Evolutionary conservation across 305 asterid species (phyloP).

Genomic region (Lippia alba): DNA sequence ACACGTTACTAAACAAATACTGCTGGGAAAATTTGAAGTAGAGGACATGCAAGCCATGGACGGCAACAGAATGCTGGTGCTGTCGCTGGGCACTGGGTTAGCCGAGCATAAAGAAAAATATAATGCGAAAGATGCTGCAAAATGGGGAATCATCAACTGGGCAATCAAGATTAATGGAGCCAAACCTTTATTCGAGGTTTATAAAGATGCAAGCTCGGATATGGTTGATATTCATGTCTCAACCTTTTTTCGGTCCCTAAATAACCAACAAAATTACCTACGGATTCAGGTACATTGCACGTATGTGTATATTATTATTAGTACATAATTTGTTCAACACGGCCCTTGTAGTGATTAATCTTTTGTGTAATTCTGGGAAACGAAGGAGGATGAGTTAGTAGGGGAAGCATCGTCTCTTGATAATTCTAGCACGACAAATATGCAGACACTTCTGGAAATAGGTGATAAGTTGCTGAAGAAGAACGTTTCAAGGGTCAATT

Average conservation of each 20-base stretch:
- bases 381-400: conserved; percentile 60
- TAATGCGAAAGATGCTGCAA: conserved; percentile 48
- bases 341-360: too few relatives aligned
- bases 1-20: conserved; percentile 53
- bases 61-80: conserved; percentile 55
- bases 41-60: conserved; percentile 51
- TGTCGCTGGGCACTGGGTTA: conserved; percentile 69
- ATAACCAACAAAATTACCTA: conserved; percentile 58
- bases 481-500: conserved; percentile 59
- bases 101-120: conserved; percentile 60
- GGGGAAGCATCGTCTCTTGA: conserved; percentile 70
- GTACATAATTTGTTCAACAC: too few relatives aligned
- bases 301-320: neutral
- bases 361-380: conserved; percentile 5
- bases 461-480: conserved; percentile 62
- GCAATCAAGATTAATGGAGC: conserved; percentile 57
- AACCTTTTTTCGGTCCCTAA: conserved; percentile 59
- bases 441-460: conserved; percentile 52
- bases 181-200: conserved; percentile 60
- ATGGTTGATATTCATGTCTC: conserved; percentile 87
- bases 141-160: conserved; percentile 74
- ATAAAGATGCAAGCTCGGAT: conserved; percentile 60
- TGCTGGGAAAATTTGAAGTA: conserved; percentile 45
- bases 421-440: conserved; percentile 49
- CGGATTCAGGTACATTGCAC: conserved; percentile 61